These are phyloP conservation scores for Klebsormidium nitens DNA, from an alignment of 139 green algal species.

Conservation along the genomic window DNA sequence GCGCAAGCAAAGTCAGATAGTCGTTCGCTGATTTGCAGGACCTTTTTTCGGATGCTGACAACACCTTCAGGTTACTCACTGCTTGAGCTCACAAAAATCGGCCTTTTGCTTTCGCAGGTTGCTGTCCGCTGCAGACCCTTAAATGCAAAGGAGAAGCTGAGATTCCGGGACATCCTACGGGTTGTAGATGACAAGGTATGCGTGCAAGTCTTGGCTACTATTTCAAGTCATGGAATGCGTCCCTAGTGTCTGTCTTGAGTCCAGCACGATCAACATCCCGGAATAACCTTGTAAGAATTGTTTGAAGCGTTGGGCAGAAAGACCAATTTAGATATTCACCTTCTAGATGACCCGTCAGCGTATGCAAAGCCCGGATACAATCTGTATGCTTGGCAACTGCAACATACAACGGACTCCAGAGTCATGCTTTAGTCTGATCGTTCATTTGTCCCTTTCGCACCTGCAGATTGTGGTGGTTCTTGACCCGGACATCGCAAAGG, in stretches of 20 bases:
- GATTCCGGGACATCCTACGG: background rate
- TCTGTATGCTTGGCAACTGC: background rate
- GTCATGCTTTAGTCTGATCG: background rate
- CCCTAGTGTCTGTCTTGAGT: background rate
- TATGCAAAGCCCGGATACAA: background rate
- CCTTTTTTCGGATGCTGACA: no score
- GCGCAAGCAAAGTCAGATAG: no score
- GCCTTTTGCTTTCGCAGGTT: background rate
- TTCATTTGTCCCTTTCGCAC: background rate
- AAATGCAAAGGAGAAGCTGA: background rate
- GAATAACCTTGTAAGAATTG: background rate
- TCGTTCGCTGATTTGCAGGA: no score
- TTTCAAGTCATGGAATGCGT: background rate
- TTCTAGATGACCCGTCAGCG: background rate
- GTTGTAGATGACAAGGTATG: constrained; percentile 4
- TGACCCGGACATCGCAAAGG: constrained; percentile 13
- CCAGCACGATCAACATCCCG: no score
- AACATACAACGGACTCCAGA: background rate
- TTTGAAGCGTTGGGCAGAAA: background rate
- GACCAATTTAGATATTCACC: background rate
- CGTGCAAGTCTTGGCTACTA: background rate
- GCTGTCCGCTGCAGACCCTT: background rate
- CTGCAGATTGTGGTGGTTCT: constrained; percentile 28
- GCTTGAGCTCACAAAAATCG: no score
- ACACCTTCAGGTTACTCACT: no score